phyloP scores from a whole-genome alignment of 352 stramenopile species.

The Globisporangium megalacanthum region DNA sequence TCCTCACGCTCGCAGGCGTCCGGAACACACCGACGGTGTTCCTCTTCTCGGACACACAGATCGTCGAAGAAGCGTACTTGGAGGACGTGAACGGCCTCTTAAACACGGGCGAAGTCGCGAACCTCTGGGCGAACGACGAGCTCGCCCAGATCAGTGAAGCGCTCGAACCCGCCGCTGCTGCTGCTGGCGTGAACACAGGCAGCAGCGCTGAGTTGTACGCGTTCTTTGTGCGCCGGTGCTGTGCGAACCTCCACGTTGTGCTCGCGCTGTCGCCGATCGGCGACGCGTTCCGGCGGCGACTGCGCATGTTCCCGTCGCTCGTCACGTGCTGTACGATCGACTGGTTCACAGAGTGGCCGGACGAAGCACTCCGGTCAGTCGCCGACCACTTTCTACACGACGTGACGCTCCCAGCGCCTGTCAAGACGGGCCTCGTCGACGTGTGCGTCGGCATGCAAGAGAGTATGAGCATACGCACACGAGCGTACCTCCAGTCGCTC shows the following conservation, averaged over 20 bases:
- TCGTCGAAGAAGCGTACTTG: conserved; percentile 90
- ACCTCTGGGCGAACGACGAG: conserved; percentile 89
- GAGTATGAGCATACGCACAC: conserved; percentile 79
- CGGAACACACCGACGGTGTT: conserved; percentile 89
- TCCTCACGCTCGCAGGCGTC: conserved; percentile 69
- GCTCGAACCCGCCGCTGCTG: conserved; percentile 53
- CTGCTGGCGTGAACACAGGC: conserved; percentile 60
- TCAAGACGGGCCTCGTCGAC: conserved; percentile 89
- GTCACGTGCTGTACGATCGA: conserved; percentile 97
- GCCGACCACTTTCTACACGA: conserved; percentile 90
- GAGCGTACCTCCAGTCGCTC: conserved; percentile 81
- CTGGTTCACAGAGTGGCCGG: conserved; percentile 95
- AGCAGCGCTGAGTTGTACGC: conserved; percentile 81
- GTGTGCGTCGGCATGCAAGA: conserved; percentile 95
- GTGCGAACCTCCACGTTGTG: conserved; percentile 93
- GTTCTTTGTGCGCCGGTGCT: conserved; percentile 88
- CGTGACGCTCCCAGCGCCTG: conserved; percentile 66
- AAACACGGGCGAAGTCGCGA: conserved; percentile 92
- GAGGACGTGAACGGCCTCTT: conserved; percentile 93
- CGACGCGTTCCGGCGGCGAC: conserved; percentile 88
- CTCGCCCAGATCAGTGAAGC: conserved; percentile 79
- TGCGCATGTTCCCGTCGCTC: conserved; percentile 95
- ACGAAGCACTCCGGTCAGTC: conserved; percentile 91
- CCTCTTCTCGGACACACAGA: conserved; percentile 92
- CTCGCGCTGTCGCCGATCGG: conserved; percentile 92